phyloP scores from a whole-genome alignment of 2,329 filamentous ascomycete genomes.

The Stachybotrys elegans region DNA sequence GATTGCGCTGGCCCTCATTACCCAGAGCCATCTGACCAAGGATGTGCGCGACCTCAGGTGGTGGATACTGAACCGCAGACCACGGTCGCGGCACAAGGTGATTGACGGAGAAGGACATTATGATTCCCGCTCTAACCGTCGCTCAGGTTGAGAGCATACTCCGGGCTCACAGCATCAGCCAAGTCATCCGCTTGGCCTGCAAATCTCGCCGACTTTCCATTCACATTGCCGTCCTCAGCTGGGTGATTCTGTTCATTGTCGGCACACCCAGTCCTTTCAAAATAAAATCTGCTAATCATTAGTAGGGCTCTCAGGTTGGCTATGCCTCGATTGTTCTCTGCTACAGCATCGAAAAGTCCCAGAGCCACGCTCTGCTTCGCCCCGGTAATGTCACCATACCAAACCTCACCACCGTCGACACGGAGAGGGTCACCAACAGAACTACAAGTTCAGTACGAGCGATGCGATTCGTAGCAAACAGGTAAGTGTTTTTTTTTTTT shows the following conservation, averaged over 20 bases:
- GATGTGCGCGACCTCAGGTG: constrained; percentile 40
- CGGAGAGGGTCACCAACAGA: constrained; percentile 17
- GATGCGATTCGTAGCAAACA: constrained; percentile 37
- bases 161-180: constrained; percentile 14
- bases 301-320: constrained; percentile 34
- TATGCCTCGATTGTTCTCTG: constrained; percentile 36
- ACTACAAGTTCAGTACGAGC: constrained; percentile 18
- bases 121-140: too few relatives aligned
- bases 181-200: constrained; percentile 12
- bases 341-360: constrained; percentile 35
- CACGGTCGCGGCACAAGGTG: constrained; percentile 33
- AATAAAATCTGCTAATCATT: not conserved
- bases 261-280: not conserved
- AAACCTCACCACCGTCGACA: constrained; percentile 29
- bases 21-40: constrained; percentile 35
- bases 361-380: constrained; percentile 22
- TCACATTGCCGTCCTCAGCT: constrained; percentile 11
- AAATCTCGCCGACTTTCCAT: constrained; percentile 11
- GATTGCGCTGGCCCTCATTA: constrained; percentile 35
- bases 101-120: too few relatives aligned
- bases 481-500: too few relatives aligned
- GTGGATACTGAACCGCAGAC: constrained; percentile 34
- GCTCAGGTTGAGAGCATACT: constrained; percentile 15
- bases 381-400: constrained; percentile 30
- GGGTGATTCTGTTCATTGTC: constrained; percentile 12